These are phyloP conservation scores for Pichia rugopelliculosa DNA, from an alignment of 805 yeast genomes.

Conservation along the genomic window DNA sequence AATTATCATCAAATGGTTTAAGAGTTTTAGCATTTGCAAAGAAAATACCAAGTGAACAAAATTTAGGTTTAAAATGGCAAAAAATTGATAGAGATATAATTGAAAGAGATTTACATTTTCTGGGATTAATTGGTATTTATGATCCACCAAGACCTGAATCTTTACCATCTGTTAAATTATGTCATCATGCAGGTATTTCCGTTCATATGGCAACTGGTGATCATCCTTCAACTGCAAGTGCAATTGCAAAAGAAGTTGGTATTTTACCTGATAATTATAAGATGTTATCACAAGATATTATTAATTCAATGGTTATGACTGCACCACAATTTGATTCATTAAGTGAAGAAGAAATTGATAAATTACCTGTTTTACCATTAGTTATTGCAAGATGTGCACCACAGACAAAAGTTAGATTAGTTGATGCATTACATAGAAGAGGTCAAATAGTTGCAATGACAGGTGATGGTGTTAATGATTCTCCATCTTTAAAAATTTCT, in stretches of 20 bases:
- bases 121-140: slow-evolving; percentile 70
- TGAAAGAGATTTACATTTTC: slow-evolving; percentile 47
- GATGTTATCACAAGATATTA: slow-evolving; percentile 48
- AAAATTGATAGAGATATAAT: slow-evolving; percentile 35
- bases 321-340: slow-evolving; percentile 64
- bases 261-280: slow-evolving; percentile 57
- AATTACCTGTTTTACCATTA: slow-evolving; percentile 57
- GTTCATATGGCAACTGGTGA: slow-evolving; percentile 83
- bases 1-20: slow-evolving; percentile 56
- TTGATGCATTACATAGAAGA: slow-evolving; percentile 65
- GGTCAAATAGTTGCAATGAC: slow-evolving; percentile 70
- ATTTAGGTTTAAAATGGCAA: slow-evolving; percentile 24
- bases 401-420: slow-evolving; percentile 73
- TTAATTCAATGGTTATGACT: slow-evolving; percentile 64
- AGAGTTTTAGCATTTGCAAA: slow-evolving; percentile 69
- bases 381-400: slow-evolving; percentile 84
- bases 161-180: slow-evolving; percentile 51
- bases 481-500: slow-evolving; percentile 68
- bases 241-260: slow-evolving; percentile 78
- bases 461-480: slow-evolving; percentile 79
- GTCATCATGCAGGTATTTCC: slow-evolving; percentile 69
- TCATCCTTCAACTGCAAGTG: slow-evolving; percentile 69
- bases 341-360: slow-evolving; percentile 53
- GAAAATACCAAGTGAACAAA: slow-evolving; percentile 23
- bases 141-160: slow-evolving; percentile 76